A percentile compares a stretch with the other conserved stretches of the same genome.
Conservation (phyloP, 2,329 filamentous ascomycete species). For the Phyllosticta capitalensis region DNA sequence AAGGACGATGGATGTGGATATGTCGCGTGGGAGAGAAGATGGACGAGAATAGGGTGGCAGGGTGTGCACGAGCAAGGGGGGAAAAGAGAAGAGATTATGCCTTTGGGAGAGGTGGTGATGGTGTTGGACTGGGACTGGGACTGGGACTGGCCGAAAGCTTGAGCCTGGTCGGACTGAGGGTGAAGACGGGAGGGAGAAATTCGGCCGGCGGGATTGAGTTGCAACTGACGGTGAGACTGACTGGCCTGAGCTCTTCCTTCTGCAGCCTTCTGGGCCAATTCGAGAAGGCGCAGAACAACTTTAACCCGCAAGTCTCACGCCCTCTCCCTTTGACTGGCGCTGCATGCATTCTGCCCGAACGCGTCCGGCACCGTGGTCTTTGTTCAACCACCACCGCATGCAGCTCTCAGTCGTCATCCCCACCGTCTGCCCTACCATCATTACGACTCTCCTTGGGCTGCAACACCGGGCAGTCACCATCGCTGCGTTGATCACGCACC, state of each 20-base stretch:
- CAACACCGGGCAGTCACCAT: no score
- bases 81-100: not conserved
- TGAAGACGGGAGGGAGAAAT: no score
- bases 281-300: constrained; percentile 11
- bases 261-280: constrained; percentile 8
- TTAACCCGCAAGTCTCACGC: no score
- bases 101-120: not conserved
- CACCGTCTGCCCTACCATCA: no score
- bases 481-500: not conserved
- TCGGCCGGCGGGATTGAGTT: no score
- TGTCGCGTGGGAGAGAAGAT: constrained; percentile 3
- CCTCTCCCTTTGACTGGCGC: not conserved
- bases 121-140: no score
- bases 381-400: not conserved
- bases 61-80: not conserved
- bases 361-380: not conserved
- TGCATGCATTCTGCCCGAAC: not conserved
- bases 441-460: no score
- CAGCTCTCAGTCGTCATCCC: not conserved
- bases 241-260: not conserved
- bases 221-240: not conserved
- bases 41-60: constrained; percentile 2
- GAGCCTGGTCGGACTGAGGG: no score
- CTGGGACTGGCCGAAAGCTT: no score
- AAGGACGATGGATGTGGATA: constrained; percentile 5